Evolutionary conservation across 352 stramenopile species (phyloP).

Genomic region (Phytophthora pisi): DNA sequence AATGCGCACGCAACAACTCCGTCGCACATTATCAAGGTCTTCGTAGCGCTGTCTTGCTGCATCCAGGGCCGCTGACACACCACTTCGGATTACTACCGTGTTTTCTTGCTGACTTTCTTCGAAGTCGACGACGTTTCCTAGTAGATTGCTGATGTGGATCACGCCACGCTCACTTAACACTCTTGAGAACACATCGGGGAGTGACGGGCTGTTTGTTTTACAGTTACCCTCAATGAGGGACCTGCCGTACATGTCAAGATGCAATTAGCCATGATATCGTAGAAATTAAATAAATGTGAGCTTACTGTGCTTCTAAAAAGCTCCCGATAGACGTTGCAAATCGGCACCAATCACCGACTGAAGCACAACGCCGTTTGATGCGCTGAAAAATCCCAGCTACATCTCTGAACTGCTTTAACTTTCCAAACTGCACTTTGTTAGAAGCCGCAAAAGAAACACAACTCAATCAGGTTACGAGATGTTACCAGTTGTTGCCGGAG

Average conservation of each 20-base stretch:
- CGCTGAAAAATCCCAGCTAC: slow-evolving; percentile 63
- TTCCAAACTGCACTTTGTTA: slow-evolving; percentile 44
- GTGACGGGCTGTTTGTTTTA: slow-evolving; percentile 21
- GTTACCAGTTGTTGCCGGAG: slow-evolving; percentile 64
- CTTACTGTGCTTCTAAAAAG: slow-evolving; percentile 70
- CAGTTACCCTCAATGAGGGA: slow-evolving; percentile 32
- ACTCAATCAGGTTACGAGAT: neutral
- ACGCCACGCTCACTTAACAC: slow-evolving; percentile 46
- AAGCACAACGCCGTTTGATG: slow-evolving; percentile 69
- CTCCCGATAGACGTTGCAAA: slow-evolving; percentile 62
- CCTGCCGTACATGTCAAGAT: slow-evolving; percentile 10
- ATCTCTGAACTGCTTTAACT: slow-evolving; percentile 73
- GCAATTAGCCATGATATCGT: neutral
- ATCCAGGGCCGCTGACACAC: slow-evolving; percentile 78
- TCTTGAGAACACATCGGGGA: slow-evolving; percentile 44
- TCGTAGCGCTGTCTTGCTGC: slow-evolving; percentile 69
- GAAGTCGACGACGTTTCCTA: slow-evolving; percentile 86
- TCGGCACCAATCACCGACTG: slow-evolving; percentile 69
- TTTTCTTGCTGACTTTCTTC: slow-evolving; percentile 74
- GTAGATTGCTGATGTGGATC: slow-evolving; percentile 73
- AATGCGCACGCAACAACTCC: slow-evolving; percentile 1
- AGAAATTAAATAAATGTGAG: neutral
- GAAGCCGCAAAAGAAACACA: neutral
- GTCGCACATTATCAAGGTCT: slow-evolving; percentile 80
- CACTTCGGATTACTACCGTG: slow-evolving; percentile 67